Evolutionary conservation across 2,329 filamentous ascomycete species (phyloP), one percentile per base, ranked within the genome.

Genomic region (Phyllosticta paracitricarpa): DNA sequence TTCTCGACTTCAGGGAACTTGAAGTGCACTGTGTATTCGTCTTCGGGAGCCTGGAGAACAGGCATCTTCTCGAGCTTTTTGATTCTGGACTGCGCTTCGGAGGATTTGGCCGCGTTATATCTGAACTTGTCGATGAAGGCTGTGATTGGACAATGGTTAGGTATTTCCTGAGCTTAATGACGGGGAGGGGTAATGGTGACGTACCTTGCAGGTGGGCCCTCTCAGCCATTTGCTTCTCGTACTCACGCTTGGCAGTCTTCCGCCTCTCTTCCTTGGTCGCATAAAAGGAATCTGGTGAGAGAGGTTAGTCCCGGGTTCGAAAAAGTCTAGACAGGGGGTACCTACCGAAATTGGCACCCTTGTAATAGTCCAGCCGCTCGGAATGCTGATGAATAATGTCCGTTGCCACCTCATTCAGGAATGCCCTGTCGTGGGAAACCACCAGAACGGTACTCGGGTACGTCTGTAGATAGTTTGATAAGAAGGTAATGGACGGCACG

Each of bases 81-180:
- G 83, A 99, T 97, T 70, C 94, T 87, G 0, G 93, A 97, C 73
- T 99, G 94, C 1, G 94, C 94, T 80, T 99, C 94, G 8, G 93
- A 96, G 0, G 94, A 97, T 76, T 99, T 99, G 70, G 93, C 94
- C 28, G 94, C 94, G 72, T 99, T 99, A 82, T 99, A 99, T 59
- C 94, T 86, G 82, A 99, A 99, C 78, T 99, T 99, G 83, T 99
- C 94, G 78, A 99, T 99, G 77, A 99, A 99, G 28, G 90, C 87
- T 62, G 51, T 30, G 28, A 56, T 61, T 61, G 56, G 56, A 22
- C 14, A 25, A n/a, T 48, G 40, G 40, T 48, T n/a, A 48, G 40
- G 40, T 52, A 17, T 17, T 10, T 10, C 30, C 51, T 58, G 10
- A 61, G 63, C 33, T 53, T 28, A 2, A 51, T 12, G 53, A 19